phyloP scores from a whole-genome alignment of 2,329 filamentous ascomycete species.

The Cephalotrichum gorgonifer region DNA sequence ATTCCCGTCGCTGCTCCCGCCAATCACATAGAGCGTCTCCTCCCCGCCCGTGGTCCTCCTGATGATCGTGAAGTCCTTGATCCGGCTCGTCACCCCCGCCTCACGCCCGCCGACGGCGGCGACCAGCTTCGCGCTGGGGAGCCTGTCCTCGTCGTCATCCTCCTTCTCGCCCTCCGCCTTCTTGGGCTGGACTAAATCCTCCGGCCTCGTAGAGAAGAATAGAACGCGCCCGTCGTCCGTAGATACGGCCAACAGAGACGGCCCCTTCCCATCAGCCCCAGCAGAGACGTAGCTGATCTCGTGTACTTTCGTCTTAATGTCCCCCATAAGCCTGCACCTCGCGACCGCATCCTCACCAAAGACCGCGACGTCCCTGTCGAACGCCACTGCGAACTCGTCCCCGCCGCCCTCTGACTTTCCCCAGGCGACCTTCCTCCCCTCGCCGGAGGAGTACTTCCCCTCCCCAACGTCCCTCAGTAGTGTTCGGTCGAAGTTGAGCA shows the following conservation, averaged over 20 bases:
- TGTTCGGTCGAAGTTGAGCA: conserved; percentile 70
- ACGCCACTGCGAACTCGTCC: conserved; percentile 81
- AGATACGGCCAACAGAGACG: conserved; percentile 56
- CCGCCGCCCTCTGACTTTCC: conserved; percentile 54
- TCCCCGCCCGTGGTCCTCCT: conserved; percentile 25
- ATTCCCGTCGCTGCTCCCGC: conserved; percentile 76
- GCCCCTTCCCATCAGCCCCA: conserved; percentile 29
- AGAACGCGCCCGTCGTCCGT: conserved; percentile 85
- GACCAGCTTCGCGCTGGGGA: conserved; percentile 54
- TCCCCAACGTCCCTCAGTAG: conserved; percentile 69
- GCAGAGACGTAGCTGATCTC: conserved; percentile 62
- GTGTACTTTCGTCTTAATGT: conserved; percentile 69
- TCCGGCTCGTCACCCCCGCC: conserved; percentile 55
- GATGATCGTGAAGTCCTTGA: conserved; percentile 81
- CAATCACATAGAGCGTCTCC: conserved; percentile 46
- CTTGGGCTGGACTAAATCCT: conserved; percentile 26
- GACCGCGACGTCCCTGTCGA: conserved; percentile 74
- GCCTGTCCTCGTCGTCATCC: conserved; percentile 21
- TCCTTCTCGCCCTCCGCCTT: conserved; percentile 8
- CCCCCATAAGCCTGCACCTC: conserved; percentile 60
- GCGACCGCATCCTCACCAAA: conserved; percentile 85
- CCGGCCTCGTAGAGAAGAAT: conserved; percentile 62
- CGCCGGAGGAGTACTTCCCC: conserved; percentile 65
- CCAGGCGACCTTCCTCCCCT: conserved; percentile 78
- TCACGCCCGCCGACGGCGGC: conserved; percentile 71